These are phyloP conservation scores for Wallacemonas sp. DNA, from an alignment of 208 protist species.

Conservation along the genomic window DNA sequence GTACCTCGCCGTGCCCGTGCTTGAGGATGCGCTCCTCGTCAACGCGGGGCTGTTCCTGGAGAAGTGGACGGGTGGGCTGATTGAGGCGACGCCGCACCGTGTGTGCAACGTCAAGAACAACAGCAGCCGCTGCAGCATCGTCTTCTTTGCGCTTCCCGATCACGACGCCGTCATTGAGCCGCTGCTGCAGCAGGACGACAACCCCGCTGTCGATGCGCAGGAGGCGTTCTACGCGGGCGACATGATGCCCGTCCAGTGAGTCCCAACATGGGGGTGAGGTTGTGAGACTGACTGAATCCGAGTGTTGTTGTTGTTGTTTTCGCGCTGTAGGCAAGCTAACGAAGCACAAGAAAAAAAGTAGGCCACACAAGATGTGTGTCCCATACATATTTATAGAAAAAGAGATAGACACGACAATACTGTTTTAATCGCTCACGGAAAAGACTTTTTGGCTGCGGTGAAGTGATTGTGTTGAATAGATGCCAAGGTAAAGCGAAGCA, in stretches of 20 bases:
- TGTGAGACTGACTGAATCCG: no score
- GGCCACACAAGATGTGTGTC: no score
- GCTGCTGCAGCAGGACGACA: slow-evolving; percentile 85
- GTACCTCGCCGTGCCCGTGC: slow-evolving; percentile 73
- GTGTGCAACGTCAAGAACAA: slow-evolving; percentile 68
- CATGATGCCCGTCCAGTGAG: slow-evolving; percentile 67
- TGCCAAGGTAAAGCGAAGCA: no score
- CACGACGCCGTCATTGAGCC: slow-evolving; percentile 84
- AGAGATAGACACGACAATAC: no score
- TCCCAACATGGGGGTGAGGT: neutral
- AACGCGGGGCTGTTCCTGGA: slow-evolving; percentile 88
- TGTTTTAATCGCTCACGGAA: no score
- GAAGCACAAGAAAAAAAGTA: no score
- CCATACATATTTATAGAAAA: no score
- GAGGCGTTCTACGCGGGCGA: slow-evolving; percentile 81
- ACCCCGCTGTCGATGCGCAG: slow-evolving; percentile 70
- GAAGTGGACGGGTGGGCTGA: slow-evolving; percentile 83
- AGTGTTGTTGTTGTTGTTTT: no score
- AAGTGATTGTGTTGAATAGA: no score
- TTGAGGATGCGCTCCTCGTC: slow-evolving; percentile 84
- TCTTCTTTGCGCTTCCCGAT: slow-evolving; percentile 84
- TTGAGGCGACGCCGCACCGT: slow-evolving; percentile 86
- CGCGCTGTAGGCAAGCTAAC: no score
- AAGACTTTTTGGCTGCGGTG: no score
- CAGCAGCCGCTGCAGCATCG: slow-evolving; percentile 78